Base-by-base conservation (phyloP, 768 basidiomycete genomes). In the Tulasnella calospora region DNA sequence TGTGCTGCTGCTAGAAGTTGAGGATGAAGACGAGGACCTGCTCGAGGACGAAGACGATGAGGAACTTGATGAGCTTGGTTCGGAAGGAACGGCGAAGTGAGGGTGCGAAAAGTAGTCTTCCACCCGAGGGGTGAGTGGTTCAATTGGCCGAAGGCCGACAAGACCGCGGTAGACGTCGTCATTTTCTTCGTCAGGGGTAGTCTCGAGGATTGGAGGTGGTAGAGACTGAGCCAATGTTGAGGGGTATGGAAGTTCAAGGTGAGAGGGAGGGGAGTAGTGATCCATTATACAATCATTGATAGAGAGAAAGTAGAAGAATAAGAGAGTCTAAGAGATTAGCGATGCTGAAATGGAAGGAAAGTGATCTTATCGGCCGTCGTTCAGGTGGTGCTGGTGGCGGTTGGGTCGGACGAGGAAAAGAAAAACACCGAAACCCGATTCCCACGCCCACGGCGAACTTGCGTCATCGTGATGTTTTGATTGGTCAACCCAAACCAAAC, bases 141-240 rank as follows among this genome's bases (percentile, higher is more conserved):
- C 73, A 27, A 61, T 33, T 70, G 78, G 69, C 30, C 67, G 73
- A 86, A 33, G 84, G 85, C 35, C 86, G 85, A 33, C 17, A 12
- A 47, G 36, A 6, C 90, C 91, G 80, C 91, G 88, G 82, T 90
- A 92, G 79, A 92, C 91, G 82, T 92, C 90, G 44, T 85, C 82
- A 61, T 86, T 84, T n/a, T 82, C 81, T 41, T 81, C 82, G 30
- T 81, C 79, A 30, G 44, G 35, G 21, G 46, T 46, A 19, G 57
- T 47, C 13, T 75, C 55, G 30, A 51, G 46, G 30, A 47, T 47
- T 13, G 44, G 74, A 30, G 33, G 74, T 6, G 44, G 74, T 2
- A 51, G 30, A 67, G 10, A 30, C 6, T 30, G 61, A 27, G 33
- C 27, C 15, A 17, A 13, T 13, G 71, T 33, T 73, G 30, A 17